Evolutionary conservation across 345 rosid genomes (phyloP).

Genomic region (Acer negundo): DNA sequence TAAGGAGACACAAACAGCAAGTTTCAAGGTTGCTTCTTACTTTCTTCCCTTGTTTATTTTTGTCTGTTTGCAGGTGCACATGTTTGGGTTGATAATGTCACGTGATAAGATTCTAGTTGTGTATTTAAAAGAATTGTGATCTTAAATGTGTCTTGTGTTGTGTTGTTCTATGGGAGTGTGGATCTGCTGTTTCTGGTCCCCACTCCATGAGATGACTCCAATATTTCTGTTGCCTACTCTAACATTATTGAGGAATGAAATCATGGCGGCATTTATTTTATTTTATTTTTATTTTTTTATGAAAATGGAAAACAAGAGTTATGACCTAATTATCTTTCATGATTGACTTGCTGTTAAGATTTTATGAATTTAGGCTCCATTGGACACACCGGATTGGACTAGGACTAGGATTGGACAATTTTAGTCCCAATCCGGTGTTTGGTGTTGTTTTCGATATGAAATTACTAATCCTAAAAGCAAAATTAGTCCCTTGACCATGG

Average conservation of each 20-base stretch:
- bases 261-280: neutral
- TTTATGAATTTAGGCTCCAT: too few species aligned
- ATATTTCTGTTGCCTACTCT: neutral
- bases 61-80: neutral
- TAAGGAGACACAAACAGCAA: constrained; percentile 28
- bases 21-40: neutral
- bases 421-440: too few species aligned
- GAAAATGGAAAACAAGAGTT: neutral
- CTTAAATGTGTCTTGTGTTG: neutral
- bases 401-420: too few species aligned
- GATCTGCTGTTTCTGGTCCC: neutral
- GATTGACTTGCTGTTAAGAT: too few species aligned
- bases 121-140: neutral
- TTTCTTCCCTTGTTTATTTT: neutral
- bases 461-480: too few species aligned
- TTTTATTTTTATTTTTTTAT: too few species aligned
- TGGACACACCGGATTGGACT: too few species aligned
- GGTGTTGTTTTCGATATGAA: too few species aligned
- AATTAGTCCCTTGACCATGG: too few species aligned
- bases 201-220: neutral
- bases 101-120: neutral
- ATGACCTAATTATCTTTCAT: neutral
- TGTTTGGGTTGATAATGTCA: neutral
- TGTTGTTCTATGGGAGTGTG: neutral
- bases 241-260: too few species aligned